Evolutionary conservation across 2,329 filamentous ascomycete genomes (phyloP), one percentile per base, ranked within the genome.

Genomic region (Talaromyces pinophilus): DNA sequence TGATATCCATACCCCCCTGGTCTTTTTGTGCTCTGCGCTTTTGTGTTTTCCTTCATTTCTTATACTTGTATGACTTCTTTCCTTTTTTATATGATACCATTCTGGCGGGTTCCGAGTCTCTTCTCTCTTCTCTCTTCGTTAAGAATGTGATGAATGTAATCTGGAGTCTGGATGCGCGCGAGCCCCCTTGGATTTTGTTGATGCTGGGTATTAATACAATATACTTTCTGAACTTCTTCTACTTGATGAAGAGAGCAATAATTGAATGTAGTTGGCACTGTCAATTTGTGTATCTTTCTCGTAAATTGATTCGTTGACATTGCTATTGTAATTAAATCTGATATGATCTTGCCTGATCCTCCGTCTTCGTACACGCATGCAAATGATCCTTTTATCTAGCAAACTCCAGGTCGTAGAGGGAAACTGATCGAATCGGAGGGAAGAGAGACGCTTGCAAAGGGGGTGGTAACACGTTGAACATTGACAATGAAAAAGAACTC

Each of bases 41-140:
- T 35, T 57, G 1, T 57, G 25, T 25, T 25, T 3, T 35, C 7
- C 3, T 57, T 57, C 54, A 17, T 57, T 57, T 57, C 54, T 57
- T 25, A 17, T 28, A 54, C n/a, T 8, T 48, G 22, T 64, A 57
- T 64, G 59, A 57, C 28, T 67, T 64, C 25, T 33, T 65, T 42
- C 40, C 19, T 60, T 11, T 19, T 65, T 61, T 66, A 42, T 61
- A 75, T 76, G 76, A 77, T 77, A 77, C 75, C 75, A 76, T 48
- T 48, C 38, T 59, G 62, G 62, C 54, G 62, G 62, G 50, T 54
- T 46, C 62, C 22, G 38, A 59, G 38, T 63, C 52, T 59, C 52
- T 63, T 63, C 30, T 63, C 52, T 59, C 52, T 63, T 63, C 30
- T 40, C 46, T 52, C 38, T 52, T 44, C 28, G 25, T 46, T 48